Evolutionary conservation across 73 alveolate species (phyloP).

Genomic region (Chromera velia): DNA sequence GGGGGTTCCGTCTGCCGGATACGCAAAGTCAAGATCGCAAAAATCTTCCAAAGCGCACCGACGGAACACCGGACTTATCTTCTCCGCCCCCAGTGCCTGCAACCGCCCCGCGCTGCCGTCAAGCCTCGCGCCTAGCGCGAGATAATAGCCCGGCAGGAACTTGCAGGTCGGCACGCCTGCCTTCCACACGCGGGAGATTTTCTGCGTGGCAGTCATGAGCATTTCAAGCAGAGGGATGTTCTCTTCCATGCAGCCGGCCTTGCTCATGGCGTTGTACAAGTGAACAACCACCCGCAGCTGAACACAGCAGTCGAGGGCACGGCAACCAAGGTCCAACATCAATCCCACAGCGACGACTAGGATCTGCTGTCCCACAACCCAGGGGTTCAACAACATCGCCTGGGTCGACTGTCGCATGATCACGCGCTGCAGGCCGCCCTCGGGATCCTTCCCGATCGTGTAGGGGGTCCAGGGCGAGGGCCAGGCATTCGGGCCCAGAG

Average conservation of each 20-base stretch:
- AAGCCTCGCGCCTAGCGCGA: neutral
- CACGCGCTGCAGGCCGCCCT: no score
- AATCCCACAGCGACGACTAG: neutral
- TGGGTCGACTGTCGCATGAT: neutral
- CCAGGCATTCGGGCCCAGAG: no score
- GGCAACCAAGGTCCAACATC: neutral
- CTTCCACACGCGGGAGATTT: neutral
- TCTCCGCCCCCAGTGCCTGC: no score
- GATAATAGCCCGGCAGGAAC: neutral
- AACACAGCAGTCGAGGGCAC: neutral
- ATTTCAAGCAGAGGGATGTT: neutral
- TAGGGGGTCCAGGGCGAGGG: no score
- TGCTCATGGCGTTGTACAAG: constrained; percentile 4
- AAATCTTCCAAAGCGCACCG: no score
- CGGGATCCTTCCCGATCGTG: no score
- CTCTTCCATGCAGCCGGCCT: no score
- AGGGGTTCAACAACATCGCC: constrained; percentile 3
- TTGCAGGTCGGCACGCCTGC: neutral
- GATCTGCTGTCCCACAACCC: constrained; percentile 10
- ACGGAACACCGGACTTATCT: no score
- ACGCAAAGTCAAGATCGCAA: no score
- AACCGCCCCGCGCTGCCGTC: no score
- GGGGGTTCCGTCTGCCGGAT: no score
- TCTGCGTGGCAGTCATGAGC: neutral
- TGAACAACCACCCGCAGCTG: constrained; percentile 5